A percentile compares a stretch with the other conserved stretches of the same genome.
phyloP scores from a whole-genome alignment of 495 filamentous ascomycete species.

The Penicillium robsamsonii region DNA sequence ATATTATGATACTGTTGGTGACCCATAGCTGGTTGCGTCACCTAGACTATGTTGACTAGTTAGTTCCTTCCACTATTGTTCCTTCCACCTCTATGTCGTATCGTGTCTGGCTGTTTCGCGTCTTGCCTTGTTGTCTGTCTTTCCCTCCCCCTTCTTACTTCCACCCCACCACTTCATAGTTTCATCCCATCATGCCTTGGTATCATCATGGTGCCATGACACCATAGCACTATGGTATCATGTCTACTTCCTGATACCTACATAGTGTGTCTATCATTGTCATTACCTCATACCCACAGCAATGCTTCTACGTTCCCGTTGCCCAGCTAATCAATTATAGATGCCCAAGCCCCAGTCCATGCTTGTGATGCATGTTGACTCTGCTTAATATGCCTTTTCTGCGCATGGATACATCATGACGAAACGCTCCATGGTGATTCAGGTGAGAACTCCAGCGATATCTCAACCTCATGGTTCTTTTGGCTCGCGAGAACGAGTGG shows the following conservation, averaged over 20 bases:
- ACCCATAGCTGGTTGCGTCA: not conserved
- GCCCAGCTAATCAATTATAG: not conserved
- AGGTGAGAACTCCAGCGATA: slow-evolving; percentile 13
- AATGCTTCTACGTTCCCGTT: not conserved
- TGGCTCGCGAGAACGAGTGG: not conserved
- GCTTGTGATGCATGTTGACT: not conserved
- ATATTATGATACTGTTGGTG: not conserved
- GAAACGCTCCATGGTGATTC: not conserved
- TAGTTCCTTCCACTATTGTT: not conserved
- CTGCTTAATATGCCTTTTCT: not conserved
- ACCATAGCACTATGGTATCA: too few species aligned
- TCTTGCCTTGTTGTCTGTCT: not conserved
- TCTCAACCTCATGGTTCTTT: not conserved
- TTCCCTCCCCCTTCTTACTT: not conserved
- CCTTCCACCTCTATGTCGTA: not conserved
- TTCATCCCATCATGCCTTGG: too few species aligned
- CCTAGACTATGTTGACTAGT: not conserved
- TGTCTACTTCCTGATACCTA: not conserved
- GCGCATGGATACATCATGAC: not conserved
- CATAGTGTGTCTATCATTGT: not conserved
- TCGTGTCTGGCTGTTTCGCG: not conserved
- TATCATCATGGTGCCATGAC: too few species aligned
- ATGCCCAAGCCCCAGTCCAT: not conserved
- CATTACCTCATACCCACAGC: not conserved
- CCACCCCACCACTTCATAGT: not conserved